phyloP scores from a whole-genome alignment of 352 stramenopile genomes.

The Lagenidium sp. region DNA sequence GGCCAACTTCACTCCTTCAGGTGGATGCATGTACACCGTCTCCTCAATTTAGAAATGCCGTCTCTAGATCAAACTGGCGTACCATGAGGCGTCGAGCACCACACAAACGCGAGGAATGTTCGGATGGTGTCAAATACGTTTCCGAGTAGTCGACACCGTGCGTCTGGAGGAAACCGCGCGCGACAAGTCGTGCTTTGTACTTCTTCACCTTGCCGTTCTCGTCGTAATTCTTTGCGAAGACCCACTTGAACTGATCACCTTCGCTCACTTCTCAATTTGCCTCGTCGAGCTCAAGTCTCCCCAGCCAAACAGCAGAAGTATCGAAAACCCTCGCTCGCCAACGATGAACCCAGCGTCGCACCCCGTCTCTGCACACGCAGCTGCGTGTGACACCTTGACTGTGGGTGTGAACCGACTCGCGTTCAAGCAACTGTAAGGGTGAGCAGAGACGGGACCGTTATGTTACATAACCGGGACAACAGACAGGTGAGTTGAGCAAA shows the following conservation, averaged over 20 bases:
- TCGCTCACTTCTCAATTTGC: neutral
- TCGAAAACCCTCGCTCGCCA: neutral
- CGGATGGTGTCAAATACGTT: constrained; percentile 8
- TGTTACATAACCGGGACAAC: too few relatives aligned
- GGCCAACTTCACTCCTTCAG: constrained; percentile 5
- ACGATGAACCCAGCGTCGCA: neutral
- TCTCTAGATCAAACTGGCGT: constrained; percentile 17
- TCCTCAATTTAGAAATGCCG: constrained; percentile 24
- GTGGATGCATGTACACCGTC: constrained; percentile 12
- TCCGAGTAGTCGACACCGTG: constrained; percentile 8
- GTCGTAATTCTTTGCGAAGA: constrained; percentile 5
- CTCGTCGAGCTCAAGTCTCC: neutral
- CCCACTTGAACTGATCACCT: constrained; percentile 8
- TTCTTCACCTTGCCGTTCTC: constrained; percentile 5
- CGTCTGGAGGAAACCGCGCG: constrained; percentile 4
- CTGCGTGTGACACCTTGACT: too few relatives aligned
- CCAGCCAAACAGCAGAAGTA: neutral
- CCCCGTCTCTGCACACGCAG: neutral
- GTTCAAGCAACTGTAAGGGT: too few relatives aligned
- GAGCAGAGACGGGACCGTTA: too few relatives aligned
- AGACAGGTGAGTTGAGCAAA: too few relatives aligned
- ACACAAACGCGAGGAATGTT: constrained; percentile 4
- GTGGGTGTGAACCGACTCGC: too few relatives aligned
- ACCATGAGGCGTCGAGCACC: neutral
- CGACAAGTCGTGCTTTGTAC: constrained; percentile 9